Evolutionary conservation across 352 stramenopile genomes (phyloP).

Genomic region (Phytophthora tubulina): DNA sequence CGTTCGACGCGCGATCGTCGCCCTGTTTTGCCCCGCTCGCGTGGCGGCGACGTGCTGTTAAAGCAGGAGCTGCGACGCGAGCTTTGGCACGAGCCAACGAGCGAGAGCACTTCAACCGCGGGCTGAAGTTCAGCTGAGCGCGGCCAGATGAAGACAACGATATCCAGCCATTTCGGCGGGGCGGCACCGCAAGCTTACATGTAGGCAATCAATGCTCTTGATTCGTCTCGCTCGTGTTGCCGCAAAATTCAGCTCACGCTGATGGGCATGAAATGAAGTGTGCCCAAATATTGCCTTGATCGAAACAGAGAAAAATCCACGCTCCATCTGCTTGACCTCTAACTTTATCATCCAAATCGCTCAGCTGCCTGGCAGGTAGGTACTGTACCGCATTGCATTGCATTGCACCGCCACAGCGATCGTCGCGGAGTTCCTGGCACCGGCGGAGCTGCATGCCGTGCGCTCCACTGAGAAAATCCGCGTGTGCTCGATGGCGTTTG

Average conservation of each 20-base stretch:
- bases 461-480: not conserved
- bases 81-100: slow-evolving; percentile 14
- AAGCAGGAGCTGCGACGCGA: slow-evolving; percentile 13
- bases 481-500: slow-evolving; percentile 4
- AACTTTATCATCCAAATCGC: slow-evolving; percentile 2
- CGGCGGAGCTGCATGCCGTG: not conserved
- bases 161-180: slow-evolving; percentile 23
- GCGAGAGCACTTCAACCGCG: slow-evolving; percentile 25
- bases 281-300: slow-evolving; percentile 24
- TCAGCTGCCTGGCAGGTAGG: slow-evolving; percentile 1
- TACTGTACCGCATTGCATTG: not conserved
- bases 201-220: not conserved
- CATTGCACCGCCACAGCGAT: not conserved
- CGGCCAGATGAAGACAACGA: slow-evolving; percentile 10
- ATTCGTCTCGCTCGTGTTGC: not conserved
- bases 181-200: not conserved
- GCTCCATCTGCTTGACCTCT: slow-evolving; percentile 25
- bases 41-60: slow-evolving; percentile 21
- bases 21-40: slow-evolving; percentile 18
- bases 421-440: no score
- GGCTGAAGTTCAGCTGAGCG: slow-evolving; percentile 18
- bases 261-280: slow-evolving; percentile 10
- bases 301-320: slow-evolving; percentile 36
- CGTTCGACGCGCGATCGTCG: slow-evolving; percentile 26
- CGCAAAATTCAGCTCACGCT: slow-evolving; percentile 15